Base-by-base conservation (phyloP, 306 rosid genomes). In the Parietaria judaica region DNA sequence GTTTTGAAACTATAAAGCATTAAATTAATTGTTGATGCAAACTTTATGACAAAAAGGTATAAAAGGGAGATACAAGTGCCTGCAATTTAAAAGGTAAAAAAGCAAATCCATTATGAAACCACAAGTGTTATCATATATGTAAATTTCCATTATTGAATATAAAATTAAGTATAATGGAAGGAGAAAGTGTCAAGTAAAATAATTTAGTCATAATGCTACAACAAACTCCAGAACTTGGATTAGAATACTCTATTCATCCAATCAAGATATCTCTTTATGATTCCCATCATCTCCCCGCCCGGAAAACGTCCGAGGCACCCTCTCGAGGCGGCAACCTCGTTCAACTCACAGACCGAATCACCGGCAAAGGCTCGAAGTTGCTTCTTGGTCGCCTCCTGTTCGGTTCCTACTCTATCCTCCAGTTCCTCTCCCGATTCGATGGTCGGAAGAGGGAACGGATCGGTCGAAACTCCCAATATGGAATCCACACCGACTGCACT, bases 251-350 rank as follows among this genome's bases (percentile, higher is more conserved):
- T 5, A 41, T 10, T 10, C 53, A 4, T 49, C 4, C 53, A 49
- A n/a, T 9, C 14, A 49, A 10, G 53, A 60, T 86, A 82, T 58
- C 74, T 84, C 76, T 77, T 86, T 73, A 92, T 80, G 48, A 92
- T 64, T 55, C 95, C 95, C 99, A 92, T 88, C 99, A 92, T 92
- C 70, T 92, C 95, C 54, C 87, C 90, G 2, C 99, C 96, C 1
- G 95, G 95, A 53, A 92, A 84, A 55, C 99, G 95, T 47, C 99
- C 96, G 36, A 88, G 84, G 57, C 95, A 88, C 9, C 99, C 98
- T 54, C 79, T 86, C 48, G 96, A 87, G 36, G 87, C 95, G 0
- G 90, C 81, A 54, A 88, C 72, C 71, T 92, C 95, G 45, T 80
- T 71, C 8, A 84, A 78, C 71, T 88, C 88, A 4, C 39, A 80